Percentiles rank a stretch among this genome's conserved stretches.
Conservation (phyloP, 192 early-diverging fungal genomes). For the Coemansia sp. region DNA sequence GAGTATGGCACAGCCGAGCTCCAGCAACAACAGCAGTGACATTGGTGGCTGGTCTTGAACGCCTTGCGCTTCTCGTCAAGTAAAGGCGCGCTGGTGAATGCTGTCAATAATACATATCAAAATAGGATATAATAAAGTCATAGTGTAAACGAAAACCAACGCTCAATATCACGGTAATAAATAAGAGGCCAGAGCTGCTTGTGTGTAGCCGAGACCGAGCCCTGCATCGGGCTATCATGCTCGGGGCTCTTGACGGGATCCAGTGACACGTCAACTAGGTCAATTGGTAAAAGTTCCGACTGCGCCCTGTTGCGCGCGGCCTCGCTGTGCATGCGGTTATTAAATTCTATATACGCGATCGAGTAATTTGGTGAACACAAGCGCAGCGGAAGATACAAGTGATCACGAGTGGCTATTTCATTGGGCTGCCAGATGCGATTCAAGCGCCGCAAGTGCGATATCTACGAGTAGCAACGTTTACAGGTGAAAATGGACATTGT, state of each 20-base stretch:
- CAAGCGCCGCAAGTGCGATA: conserved; percentile 39
- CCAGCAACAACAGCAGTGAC: too few relatives aligned
- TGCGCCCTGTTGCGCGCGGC: background rate
- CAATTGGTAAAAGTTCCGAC: conserved; percentile 3
- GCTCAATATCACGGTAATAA: conserved; percentile 30
- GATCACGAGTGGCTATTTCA: conserved; percentile 31
- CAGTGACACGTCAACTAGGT: conserved; percentile 35
- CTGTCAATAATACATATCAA: too few relatives aligned
- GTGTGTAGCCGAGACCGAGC: background rate
- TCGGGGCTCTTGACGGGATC: background rate
- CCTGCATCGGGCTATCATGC: background rate
- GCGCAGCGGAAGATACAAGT: conserved; percentile 43
- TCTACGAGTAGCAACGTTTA: conserved; percentile 6
- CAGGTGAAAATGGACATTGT: background rate
- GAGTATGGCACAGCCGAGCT: too few relatives aligned
- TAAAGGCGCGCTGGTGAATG: too few relatives aligned
- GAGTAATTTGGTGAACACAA: conserved; percentile 32
- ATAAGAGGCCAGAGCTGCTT: conserved; percentile 29
- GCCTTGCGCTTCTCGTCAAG: too few relatives aligned
- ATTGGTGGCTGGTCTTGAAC: too few relatives aligned
- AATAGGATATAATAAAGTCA: too few relatives aligned
- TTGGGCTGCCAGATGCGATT: conserved; percentile 44
- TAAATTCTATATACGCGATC: conserved; percentile 20
- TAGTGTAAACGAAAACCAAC: conserved; percentile 27
- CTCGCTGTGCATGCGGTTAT: conserved; percentile 8